Percentiles rank a stretch among this genome's conserved stretches.
These are phyloP conservation scores for Claviceps maximensis DNA, from an alignment of 2,329 filamentous ascomycete genomes.

Conservation along the genomic window DNA sequence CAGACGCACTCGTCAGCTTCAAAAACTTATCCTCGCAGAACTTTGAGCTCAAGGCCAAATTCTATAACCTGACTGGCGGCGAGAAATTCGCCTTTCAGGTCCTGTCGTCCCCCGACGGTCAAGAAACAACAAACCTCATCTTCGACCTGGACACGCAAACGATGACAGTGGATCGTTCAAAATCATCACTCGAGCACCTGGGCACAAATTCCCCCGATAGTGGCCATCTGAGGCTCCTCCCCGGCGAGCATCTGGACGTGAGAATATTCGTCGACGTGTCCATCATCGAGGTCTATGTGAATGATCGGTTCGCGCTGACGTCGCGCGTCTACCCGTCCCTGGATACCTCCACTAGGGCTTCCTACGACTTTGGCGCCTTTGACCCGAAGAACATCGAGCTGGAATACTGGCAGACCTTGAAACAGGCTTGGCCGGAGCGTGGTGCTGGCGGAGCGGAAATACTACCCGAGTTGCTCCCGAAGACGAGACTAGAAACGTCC, in stretches of 20 bases:
- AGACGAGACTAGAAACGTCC: not conserved
- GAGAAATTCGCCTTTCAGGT: constrained; percentile 6
- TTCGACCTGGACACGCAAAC: constrained; percentile 8
- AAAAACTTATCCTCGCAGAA: constrained; percentile 1
- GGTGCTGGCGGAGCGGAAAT: constrained; percentile 1
- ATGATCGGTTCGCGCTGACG: constrained; percentile 12
- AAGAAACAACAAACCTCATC: constrained; percentile 9
- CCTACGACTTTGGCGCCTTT: constrained; percentile 3
- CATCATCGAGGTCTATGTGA: constrained; percentile 11
- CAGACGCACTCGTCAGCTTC: constrained; percentile 1
- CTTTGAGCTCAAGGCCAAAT: constrained; percentile 4
- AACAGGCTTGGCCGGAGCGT: constrained; percentile 4
- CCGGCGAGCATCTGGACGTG: constrained; percentile 10
- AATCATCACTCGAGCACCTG: constrained; percentile 8
- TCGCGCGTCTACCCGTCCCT: constrained; percentile 11
- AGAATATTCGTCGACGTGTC: constrained; percentile 12
- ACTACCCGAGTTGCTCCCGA: constrained; percentile 2
- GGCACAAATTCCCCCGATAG: constrained; percentile 1
- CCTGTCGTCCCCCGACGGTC: constrained; percentile 3
- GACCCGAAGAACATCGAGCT: constrained; percentile 1
- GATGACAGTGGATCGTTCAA: constrained; percentile 9
- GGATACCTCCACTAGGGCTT: constrained; percentile 1
- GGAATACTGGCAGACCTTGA: constrained; percentile 2
- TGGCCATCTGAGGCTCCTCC: constrained; percentile 2
- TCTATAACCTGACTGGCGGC: constrained; percentile 1